Percentiles rank a stretch among this genome's conserved stretches.
These are phyloP conservation scores for Corrigiola litoralis DNA, from an alignment of 179 eudicot genomes.

Conservation along the genomic window DNA sequence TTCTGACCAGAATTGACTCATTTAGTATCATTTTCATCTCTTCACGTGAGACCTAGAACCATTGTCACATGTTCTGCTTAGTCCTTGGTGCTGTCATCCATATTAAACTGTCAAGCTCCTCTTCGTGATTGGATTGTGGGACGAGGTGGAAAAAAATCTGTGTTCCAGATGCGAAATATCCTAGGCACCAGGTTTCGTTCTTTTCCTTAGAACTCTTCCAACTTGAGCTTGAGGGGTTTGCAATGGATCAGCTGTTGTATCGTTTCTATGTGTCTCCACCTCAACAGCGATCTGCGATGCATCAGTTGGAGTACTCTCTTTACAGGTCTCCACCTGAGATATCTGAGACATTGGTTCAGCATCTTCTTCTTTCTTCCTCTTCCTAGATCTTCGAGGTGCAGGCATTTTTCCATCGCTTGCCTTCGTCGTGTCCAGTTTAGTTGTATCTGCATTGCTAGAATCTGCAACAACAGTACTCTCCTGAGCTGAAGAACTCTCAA, in stretches of 20 bases:
- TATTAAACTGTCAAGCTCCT: too few relatives aligned
- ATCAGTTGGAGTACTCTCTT: conserved; percentile 17
- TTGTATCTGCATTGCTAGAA: background rate
- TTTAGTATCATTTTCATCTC: too few relatives aligned
- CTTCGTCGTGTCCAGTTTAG: conserved; percentile 10
- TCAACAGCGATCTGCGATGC: conserved; percentile 7
- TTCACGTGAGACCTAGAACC: too few relatives aligned
- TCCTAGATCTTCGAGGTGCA: conserved; percentile 25
- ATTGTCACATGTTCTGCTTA: too few relatives aligned
- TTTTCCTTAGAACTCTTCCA: conserved; percentile 24
- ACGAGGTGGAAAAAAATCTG: background rate
- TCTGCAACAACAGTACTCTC: conserved; percentile 9
- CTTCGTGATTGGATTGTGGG: too few relatives aligned
- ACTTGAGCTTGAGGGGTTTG: conserved; percentile 15
- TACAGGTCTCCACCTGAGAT: conserved; percentile 6
- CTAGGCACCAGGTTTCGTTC: conserved; percentile 26
- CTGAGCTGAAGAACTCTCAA: conserved; percentile 12
- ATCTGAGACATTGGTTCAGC: conserved; percentile 19
- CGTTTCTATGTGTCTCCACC: background rate
- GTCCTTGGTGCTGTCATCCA: too few relatives aligned
- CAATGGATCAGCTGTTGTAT: background rate
- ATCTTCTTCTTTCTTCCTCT: conserved; percentile 20
- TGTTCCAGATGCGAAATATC: background rate
- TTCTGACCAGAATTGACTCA: too few relatives aligned
- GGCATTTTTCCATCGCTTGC: conserved; percentile 14